Base-by-base conservation (phyloP, 1,284 basidiomycete genomes). In the Cutaneotrichosporon cavernicola region DNA sequence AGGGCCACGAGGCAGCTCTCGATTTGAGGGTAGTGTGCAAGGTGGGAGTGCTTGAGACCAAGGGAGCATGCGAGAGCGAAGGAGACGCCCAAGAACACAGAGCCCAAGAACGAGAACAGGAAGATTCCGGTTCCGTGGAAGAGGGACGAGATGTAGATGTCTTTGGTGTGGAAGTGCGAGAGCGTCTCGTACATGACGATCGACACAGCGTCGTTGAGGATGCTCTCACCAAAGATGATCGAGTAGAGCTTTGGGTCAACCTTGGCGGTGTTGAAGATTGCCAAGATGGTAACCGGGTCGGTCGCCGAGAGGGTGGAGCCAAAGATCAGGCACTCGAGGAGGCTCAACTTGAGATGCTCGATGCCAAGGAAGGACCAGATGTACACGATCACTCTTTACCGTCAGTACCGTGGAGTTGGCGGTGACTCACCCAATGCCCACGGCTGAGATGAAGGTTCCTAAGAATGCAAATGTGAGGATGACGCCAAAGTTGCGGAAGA, bases 131-230 rank as follows among this genome's bases (percentile, higher is more conserved):
- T 88, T 43, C 94, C 96, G 76, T 95, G 90, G 83, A 99, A 96
- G 69, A 99, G 84, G 4, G 93, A 96, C 8, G 87, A 87, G 31
- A 97, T 74, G 78, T 89, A 90, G 64, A 99, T 90, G 72, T 96
- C 90, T 56, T 65, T 52, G 62, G 89, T 87, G 70, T 96, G 91
- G 81, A 99, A 97, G 72, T 89, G 90, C 4, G 90, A 90, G 56
- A 98, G 83, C 0, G 95, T 97, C 80, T 99, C 96, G 81, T 98
- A 99, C 92, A 99, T 97, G 81, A 99, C 96, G 83, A 99, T 99
- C 84, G 92, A 94, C 72, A 99, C 96, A 32, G 96, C 96, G 85
- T 99, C 96, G 81, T 99, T 99, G 67, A 99, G 82, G 66, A 99
- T 86, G 78, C 90, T 92, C 81, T 99, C 96, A 38, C 97, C 97